These are phyloP conservation scores for Zygoascus hellenicus DNA, from an alignment of 1,139 yeast genomes.

Conservation along the genomic window DNA sequence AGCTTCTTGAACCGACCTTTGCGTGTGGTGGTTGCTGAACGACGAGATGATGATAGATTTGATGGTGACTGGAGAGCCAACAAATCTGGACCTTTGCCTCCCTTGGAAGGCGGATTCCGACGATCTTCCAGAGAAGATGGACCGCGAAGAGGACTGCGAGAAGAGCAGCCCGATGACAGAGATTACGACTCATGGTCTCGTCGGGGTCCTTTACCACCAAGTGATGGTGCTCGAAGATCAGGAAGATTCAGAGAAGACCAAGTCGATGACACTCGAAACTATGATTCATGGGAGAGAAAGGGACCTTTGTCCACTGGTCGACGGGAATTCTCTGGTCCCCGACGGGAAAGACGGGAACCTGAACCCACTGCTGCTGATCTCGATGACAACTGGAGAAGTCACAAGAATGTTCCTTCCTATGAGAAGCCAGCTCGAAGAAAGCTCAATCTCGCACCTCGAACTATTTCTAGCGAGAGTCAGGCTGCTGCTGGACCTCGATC, in stretches of 20 bases:
- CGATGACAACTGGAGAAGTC: constrained; percentile 18
- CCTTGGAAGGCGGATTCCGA: constrained; percentile 15
- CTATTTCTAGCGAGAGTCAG: constrained; percentile 16
- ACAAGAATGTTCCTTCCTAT: constrained; percentile 2
- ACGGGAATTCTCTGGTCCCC: constrained; percentile 17
- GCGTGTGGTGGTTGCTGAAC: constrained; percentile 85
- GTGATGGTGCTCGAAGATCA: constrained; percentile 12
- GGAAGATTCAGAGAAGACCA: constrained; percentile 13
- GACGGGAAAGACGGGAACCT: constrained; percentile 15
- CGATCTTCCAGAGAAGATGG: constrained; percentile 18
- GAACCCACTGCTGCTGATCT: constrained; percentile 14
- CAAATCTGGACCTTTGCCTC: constrained; percentile 31
- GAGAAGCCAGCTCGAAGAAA: constrained; percentile 19
- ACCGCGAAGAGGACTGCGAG: constrained; percentile 17
- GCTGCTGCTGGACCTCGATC: constrained; percentile 21
- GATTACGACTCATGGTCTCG: constrained; percentile 34
- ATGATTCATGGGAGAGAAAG: constrained; percentile 41
- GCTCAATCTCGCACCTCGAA: constrained; percentile 28
- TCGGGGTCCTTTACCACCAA: constrained; percentile 30
- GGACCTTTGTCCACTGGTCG: constrained; percentile 30
- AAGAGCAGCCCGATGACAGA: constrained; percentile 24
- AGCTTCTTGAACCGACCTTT: constrained; percentile 65
- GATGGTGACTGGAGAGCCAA: constrained; percentile 59
- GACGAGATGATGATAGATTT: constrained; percentile 44
- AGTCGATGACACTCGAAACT: constrained; percentile 17